These are phyloP conservation scores for Lipomyces spencermartinsiae DNA, from an alignment of 805 yeast genomes.

Conservation along the genomic window DNA sequence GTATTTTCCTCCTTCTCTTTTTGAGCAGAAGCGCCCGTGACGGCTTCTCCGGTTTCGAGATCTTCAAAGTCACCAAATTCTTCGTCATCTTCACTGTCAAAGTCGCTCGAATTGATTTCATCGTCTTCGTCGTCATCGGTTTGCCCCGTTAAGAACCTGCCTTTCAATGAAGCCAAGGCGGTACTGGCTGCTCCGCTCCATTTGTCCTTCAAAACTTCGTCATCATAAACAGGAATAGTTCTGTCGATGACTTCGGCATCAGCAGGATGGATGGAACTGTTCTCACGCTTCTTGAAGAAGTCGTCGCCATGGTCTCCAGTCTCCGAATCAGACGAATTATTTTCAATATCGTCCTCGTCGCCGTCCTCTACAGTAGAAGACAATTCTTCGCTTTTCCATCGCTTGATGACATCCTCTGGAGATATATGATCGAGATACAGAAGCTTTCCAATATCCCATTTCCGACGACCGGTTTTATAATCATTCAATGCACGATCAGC, in stretches of 20 bases:
- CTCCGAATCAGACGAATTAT: slow-evolving; percentile 19
- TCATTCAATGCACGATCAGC: slow-evolving; percentile 65
- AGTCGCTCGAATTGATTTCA: slow-evolving; percentile 47
- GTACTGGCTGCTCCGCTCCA: slow-evolving; percentile 32
- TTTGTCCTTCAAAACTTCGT: slow-evolving; percentile 34
- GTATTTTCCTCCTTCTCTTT: slow-evolving; percentile 46
- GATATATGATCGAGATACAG: slow-evolving; percentile 78
- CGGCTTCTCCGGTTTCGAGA: slow-evolving; percentile 46
- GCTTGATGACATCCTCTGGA: slow-evolving; percentile 71
- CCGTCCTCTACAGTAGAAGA: slow-evolving; percentile 52
- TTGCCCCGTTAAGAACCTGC: slow-evolving; percentile 36
- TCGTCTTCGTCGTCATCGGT: slow-evolving; percentile 44
- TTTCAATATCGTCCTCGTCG: slow-evolving; percentile 51
- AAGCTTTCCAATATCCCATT: slow-evolving; percentile 82
- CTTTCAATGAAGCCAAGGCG: slow-evolving; percentile 24
- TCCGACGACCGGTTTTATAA: slow-evolving; percentile 57
- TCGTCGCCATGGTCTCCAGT: slow-evolving; percentile 40
- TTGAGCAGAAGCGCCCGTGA: slow-evolving; percentile 52
- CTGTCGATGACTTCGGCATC: slow-evolving; percentile 33
- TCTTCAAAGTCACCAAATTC: slow-evolving; percentile 48
- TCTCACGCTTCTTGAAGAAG: slow-evolving; percentile 45
- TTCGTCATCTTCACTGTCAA: slow-evolving; percentile 62
- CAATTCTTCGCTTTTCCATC: slow-evolving; percentile 65
- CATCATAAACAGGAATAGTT: slow-evolving; percentile 34
- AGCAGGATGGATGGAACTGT: slow-evolving; percentile 28